Base-by-base conservation (phyloP, 495 filamentous ascomycete genomes). In the Penicillium bialowiezense region DNA sequence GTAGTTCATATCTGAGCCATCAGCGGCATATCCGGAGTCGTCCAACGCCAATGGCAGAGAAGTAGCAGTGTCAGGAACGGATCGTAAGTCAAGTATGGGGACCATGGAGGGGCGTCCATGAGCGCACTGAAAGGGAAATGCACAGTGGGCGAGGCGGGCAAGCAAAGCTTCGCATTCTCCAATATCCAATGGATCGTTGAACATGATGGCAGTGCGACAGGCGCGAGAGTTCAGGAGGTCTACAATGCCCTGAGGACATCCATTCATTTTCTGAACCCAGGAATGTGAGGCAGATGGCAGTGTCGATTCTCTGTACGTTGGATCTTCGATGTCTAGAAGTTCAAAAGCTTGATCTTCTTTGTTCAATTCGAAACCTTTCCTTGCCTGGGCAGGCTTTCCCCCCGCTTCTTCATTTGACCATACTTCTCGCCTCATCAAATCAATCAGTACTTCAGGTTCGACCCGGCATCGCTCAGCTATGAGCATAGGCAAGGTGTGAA, bases 171-270 rank as follows among this genome's bases (percentile, higher is more conserved):
- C 57, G 60, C 91, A 96, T 59, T 96, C 81, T 7, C 77, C 75
- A 1, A 71, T 45, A 1, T 72, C 77, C 36, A 97, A 62, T 8
- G 64, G 65, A 58, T 98, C 93, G 55, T 97, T 97, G 71, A 98
- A 98, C 93, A 98, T 98, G 66, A 97, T 88, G 6, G 93, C 90
- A 33, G 81, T 91, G 29, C 93, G 76, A 66, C 93, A 98, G 7
- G 93, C 88, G 32, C 91, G 81, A 5, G 90, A 95, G 56, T 96
- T 92, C 19, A 97, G 72, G 69, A 97, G 71, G 42, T 97, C 91
- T 32, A 95, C 42, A n/a, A 97, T 83, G 0, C 86, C 85, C 42
- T 80, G 72, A 0, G 91, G 91, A 55, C 89, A 92, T 31, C 73
- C 74, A 24, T 80, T 74, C 36, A 89, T 80, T 12, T 71, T 71